phyloP scores from a whole-genome alignment of 2,329 filamentous ascomycete species.

The Colletotrichum salicis region DNA sequence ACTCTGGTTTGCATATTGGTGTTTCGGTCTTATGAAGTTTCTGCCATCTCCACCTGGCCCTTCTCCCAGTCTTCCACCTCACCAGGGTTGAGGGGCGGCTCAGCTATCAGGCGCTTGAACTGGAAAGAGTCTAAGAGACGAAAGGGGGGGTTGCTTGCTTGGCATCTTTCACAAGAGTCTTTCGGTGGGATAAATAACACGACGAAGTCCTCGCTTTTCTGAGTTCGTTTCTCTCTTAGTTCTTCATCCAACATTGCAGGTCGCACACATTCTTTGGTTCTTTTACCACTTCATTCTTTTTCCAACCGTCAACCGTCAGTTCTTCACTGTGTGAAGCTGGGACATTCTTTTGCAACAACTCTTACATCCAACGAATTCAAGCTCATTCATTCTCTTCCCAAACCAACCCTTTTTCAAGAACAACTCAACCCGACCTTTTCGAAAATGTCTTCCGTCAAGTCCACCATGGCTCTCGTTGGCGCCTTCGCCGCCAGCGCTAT shows the following conservation, averaged over 20 bases:
- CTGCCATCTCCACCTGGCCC: conserved; percentile 6
- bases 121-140: not conserved
- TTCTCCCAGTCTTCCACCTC: not conserved
- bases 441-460: conserved; percentile 25
- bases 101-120: not conserved
- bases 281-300: conserved; percentile 34
- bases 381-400: conserved; percentile 23
- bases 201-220: not conserved
- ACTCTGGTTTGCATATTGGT: conserved; percentile 28
- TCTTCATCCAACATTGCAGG: conserved; percentile 33
- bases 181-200: conserved; percentile 22
- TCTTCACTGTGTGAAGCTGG: conserved; percentile 37
- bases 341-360: conserved; percentile 35
- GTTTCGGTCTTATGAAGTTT: conserved; percentile 32
- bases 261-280: conserved; percentile 31
- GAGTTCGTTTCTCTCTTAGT: not conserved
- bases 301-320: conserved; percentile 26
- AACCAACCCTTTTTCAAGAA: conserved; percentile 1
- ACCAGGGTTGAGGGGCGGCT: conserved; percentile 16
- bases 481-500: conserved; percentile 34
- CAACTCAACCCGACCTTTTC: not conserved
- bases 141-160: conserved; percentile 2
- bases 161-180: not conserved
- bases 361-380: conserved; percentile 18
- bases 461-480: conserved; percentile 33